A percentile compares a stretch with the other conserved stretches of the same genome.
phyloP scores from a whole-genome alignment of 805 yeast genomes.

The Ogataea angusta region DNA sequence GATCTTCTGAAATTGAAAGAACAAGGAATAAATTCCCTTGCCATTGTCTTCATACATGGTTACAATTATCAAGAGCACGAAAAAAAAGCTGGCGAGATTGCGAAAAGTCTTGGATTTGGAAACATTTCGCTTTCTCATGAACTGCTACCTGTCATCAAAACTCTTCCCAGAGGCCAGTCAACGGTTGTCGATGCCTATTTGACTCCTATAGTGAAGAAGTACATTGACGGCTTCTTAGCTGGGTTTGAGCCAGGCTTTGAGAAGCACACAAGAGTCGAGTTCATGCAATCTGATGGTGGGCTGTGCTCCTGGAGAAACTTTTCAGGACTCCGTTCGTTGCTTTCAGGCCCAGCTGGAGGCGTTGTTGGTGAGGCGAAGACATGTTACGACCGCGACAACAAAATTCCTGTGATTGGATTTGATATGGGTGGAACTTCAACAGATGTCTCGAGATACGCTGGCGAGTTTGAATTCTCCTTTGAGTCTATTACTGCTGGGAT shows the following conservation, averaged over 20 bases:
- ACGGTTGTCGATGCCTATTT: slow-evolving; percentile 42
- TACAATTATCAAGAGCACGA: slow-evolving; percentile 38
- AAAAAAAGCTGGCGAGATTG: slow-evolving; percentile 32
- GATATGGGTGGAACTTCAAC: slow-evolving; percentile 41
- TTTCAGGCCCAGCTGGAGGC: slow-evolving; percentile 64
- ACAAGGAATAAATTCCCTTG: slow-evolving; percentile 33
- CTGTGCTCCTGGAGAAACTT: slow-evolving; percentile 50
- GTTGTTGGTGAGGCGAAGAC: slow-evolving; percentile 56
- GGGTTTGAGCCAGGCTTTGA: slow-evolving; percentile 34
- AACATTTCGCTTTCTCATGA: slow-evolving; percentile 35
- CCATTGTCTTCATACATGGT: slow-evolving; percentile 37
- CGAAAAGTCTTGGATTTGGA: slow-evolving; percentile 49
- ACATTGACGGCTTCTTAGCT: slow-evolving; percentile 35
- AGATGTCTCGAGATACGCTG: slow-evolving; percentile 35
- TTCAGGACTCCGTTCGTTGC: slow-evolving; percentile 49
- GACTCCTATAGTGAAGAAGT: slow-evolving; percentile 42
- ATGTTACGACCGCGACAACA: slow-evolving; percentile 38
- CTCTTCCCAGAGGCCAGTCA: slow-evolving; percentile 41
- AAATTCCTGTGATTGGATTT: slow-evolving; percentile 31
- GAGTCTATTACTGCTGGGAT: slow-evolving; percentile 35
- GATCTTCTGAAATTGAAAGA: slow-evolving; percentile 26
- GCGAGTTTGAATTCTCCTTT: slow-evolving; percentile 31
- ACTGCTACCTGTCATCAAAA: slow-evolving; percentile 36
- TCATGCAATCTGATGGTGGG: slow-evolving; percentile 62
- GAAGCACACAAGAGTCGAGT: slow-evolving; percentile 38